A percentile compares a stretch with the other conserved stretches of the same genome.
phyloP scores from a whole-genome alignment of 176 grass and related monocot species.

The Tuctoria greenei region DNA sequence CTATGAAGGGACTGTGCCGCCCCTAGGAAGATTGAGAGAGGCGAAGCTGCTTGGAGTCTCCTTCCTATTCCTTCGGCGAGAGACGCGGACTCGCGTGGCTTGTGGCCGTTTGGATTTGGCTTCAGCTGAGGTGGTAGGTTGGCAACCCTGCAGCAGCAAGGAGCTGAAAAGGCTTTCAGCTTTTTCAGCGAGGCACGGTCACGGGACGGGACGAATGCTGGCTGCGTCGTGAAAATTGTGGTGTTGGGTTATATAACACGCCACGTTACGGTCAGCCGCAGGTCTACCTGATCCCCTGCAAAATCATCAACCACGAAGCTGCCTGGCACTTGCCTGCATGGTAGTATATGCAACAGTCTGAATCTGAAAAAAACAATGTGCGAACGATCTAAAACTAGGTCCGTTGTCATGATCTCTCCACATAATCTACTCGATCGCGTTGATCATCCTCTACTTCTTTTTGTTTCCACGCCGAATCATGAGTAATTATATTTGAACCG shows the following conservation, averaged over 20 bases:
- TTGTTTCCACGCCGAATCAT: too few species aligned
- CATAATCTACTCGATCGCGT: not conserved
- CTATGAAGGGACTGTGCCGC: not conserved
- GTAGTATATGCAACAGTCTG: not conserved
- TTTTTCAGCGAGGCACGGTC: not conserved
- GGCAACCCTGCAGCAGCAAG: not conserved
- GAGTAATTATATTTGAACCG: not conserved
- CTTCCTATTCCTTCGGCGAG: conserved; percentile 28
- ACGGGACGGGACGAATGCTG: not conserved
- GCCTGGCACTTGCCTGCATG: not conserved
- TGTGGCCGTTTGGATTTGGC: not conserved
- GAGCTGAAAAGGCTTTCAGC: not conserved
- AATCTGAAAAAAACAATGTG: not conserved
- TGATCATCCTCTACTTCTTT: not conserved
- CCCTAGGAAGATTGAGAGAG: not conserved
- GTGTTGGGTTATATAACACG: not conserved
- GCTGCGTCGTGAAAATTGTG: not conserved
- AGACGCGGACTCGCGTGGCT: not conserved
- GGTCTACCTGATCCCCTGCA: too few species aligned
- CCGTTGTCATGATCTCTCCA: not conserved
- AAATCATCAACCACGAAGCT: too few species aligned
- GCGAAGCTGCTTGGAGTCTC: conserved; percentile 5
- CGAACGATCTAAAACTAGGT: too few species aligned
- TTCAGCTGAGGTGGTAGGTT: not conserved
- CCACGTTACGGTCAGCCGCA: too few species aligned